Conservation (phyloP, 768 basidiomycete genomes). For the Leccinellum albellum region DNA sequence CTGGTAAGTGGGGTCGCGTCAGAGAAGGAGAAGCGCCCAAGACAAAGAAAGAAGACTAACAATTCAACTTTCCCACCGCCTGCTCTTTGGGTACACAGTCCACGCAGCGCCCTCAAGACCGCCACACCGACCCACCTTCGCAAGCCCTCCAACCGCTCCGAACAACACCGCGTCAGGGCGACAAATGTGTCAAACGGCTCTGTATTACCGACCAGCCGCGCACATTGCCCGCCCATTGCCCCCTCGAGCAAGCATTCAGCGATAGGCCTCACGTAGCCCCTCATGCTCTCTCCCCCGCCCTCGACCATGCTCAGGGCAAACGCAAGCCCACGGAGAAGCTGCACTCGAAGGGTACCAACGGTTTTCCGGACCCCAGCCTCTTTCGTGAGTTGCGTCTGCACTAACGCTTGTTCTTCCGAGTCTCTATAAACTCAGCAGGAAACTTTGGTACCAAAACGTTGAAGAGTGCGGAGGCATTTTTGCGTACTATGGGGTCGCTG, state of each 20-base stretch:
- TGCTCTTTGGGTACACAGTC: slow-evolving; percentile 68
- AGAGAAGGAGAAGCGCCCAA: background rate
- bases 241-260: slow-evolving; percentile 61
- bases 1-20: slow-evolving; percentile 47
- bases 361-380: slow-evolving; percentile 65
- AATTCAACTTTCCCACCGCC: slow-evolving; percentile 62
- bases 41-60: slow-evolving; percentile 1
- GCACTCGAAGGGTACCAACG: slow-evolving; percentile 51
- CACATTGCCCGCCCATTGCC: slow-evolving; percentile 51
- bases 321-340: slow-evolving; percentile 62
- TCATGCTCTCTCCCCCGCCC: slow-evolving; percentile 42
- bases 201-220: slow-evolving; percentile 52
- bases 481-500: slow-evolving; percentile 57
- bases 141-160: slow-evolving; percentile 67
- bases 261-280: slow-evolving; percentile 53
- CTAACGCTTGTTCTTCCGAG: slow-evolving; percentile 73
- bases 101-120: slow-evolving; percentile 68
- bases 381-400: slow-evolving; percentile 78
- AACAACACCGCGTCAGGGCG: slow-evolving; percentile 62
- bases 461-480: slow-evolving; percentile 57
- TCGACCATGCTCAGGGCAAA: slow-evolving; percentile 62
- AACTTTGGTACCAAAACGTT: slow-evolving; percentile 37
- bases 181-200: slow-evolving; percentile 70
- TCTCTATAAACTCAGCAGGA: slow-evolving; percentile 37
- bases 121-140: slow-evolving; percentile 79